Percentiles rank a stretch among this genome's conserved stretches.
phyloP scores from a whole-genome alignment of 805 yeast species.

The Monosporozyma solicola region DNA sequence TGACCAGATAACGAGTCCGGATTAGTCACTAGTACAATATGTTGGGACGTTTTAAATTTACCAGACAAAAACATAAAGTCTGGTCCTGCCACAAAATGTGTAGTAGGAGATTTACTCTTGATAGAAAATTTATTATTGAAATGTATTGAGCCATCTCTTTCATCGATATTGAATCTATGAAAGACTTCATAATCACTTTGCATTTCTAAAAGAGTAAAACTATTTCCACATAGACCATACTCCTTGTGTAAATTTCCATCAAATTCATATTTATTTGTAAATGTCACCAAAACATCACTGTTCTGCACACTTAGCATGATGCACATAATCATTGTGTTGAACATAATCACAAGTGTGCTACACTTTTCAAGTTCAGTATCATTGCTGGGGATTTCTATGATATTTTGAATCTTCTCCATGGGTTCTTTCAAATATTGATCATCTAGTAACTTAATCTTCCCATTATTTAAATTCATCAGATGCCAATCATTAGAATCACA shows the following conservation, averaged over 20 bases:
- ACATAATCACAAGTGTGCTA: not conserved
- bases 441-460: slow-evolving; percentile 15
- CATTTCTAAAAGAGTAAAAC: not conserved
- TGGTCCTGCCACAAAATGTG: not conserved
- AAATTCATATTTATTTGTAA: not conserved
- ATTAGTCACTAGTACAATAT: not conserved
- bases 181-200: not conserved
- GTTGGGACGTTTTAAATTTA: not conserved
- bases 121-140: not conserved
- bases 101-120: not conserved
- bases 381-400: slow-evolving; percentile 7
- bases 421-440: not conserved
- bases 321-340: not conserved
- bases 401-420: slow-evolving; percentile 4
- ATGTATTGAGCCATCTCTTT: not conserved
- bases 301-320: not conserved
- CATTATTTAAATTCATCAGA: slow-evolving; percentile 21
- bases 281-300: not conserved
- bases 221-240: not conserved
- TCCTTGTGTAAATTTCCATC: not conserved
- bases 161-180: not conserved
- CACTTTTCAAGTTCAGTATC: not conserved
- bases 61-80: not conserved
- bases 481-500: slow-evolving; percentile 18
- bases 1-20: not conserved